Evolutionary conservation across 176 grass and related monocot genomes (phyloP), one percentile per base, ranked within the genome.

Genomic region (Bromus sterilis): DNA sequence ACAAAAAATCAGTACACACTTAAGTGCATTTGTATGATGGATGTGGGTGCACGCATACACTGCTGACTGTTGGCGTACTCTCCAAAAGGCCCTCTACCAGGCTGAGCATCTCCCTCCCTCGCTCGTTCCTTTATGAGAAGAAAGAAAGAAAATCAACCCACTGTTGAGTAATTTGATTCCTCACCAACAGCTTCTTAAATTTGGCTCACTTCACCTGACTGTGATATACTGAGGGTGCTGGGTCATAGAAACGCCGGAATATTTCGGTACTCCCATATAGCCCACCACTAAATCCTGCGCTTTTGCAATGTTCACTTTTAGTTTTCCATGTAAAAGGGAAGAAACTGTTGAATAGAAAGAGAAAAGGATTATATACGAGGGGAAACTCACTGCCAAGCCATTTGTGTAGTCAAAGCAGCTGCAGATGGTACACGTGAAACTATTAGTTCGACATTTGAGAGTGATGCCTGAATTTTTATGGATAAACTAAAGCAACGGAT

Each of bases 351-450:
- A 26, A 66, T 25, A 26, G 4, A 36, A 83, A 79, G 0, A 51
- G 11, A 31, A 14, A 24, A 84, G 29, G 20, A 53, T 20, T 53
- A 53, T 53, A 53, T 53, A 53, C 7, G 28, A 72, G 59, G 25
- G 75, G n/a, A 87, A 70, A 56, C 87, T 91, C 81, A 98, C 92
- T 81, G 95, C 95, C 79, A 98, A 90, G 34, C 74, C 95, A 89
- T 98, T 98, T 74, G 95, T 98, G 84, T 98, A 98, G 78, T 98
- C 95, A 94, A 98, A 98, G 77, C 95, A 98, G 64, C 92, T 98
- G 92, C 70, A 89, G 43, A 87, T 76, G 76, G 73, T 66, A 83
- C 33, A 56, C 74, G 30, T 43, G 82, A 62, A 79, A 62, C 53
- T 39, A 67, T 84, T 60, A 89, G 59, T 37, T 66, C 5, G 26